Evolutionary conservation across 2,329 filamentous ascomycete genomes (phyloP), one percentile per base, ranked within the genome.

Genomic region (Pseudogymnoascus sp.): DNA sequence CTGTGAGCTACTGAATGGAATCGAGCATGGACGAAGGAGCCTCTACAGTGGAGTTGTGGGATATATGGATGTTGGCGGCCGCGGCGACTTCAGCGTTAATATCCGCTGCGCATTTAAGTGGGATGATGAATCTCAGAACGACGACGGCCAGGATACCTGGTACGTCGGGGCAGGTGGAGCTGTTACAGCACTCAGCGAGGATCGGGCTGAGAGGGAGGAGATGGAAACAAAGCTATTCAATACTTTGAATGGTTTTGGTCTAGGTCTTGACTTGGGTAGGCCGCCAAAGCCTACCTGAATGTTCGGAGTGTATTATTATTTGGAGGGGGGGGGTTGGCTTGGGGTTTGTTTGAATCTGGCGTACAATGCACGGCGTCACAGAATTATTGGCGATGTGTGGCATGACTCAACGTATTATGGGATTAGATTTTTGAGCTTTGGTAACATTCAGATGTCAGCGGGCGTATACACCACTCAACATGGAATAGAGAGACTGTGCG

Each of bases 11-110:
- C 79, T 97, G 19, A 80, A 82, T 64, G 76, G 80, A 3, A 81
- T 96, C 44, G 93, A 96, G 75, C 76, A 78, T 64, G 82, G 86
- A 68, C 80, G 44, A 13, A 66, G 93, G 61, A 87, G 91, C 33
- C 76, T 97, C 61, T 97, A 97, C 76, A 91, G 91, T 6, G 92
- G 95, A 19, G 89, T 96, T 1, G 82, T 97, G 60, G 93, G 93
- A 0, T 97, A 96, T 75, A 83, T 96, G 73, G 93, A 96, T 70
- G 87, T 91, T 6, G 86, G 89, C 0, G 93, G 93, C 0, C 85
- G 85, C 6, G 92, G 91, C 0, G 93, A 96, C 74, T 97, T 93
- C 81, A 95, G 89, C 67, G 95, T 97, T 16, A 87, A 92, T 1
- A 97, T 97, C 66, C 82, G 93, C 24, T 93, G 88, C 59, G 83